A percentile compares a stretch with the other conserved stretches of the same genome.
phyloP scores from a whole-genome alignment of 257 asterid species.

The Rhazya stricta region DNA sequence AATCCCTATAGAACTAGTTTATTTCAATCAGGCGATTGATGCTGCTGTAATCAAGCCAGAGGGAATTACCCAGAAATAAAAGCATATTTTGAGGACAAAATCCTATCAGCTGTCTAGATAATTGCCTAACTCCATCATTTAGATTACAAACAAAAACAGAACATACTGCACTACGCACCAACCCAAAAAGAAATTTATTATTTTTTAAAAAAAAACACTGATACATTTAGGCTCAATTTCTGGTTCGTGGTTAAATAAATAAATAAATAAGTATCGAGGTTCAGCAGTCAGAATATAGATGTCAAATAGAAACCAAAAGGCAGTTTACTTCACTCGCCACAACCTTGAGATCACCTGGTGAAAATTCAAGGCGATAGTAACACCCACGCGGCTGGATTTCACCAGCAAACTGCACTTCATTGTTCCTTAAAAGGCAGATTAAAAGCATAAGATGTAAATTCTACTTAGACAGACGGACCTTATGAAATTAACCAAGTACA shows the following conservation, averaged over 20 bases:
- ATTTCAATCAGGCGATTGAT: not conserved
- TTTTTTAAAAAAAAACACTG: too few relatives aligned
- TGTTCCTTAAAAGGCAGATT: slow-evolving; percentile 49
- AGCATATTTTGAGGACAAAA: not conserved
- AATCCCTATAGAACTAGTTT: not conserved
- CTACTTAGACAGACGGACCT: not conserved
- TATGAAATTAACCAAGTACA: not conserved
- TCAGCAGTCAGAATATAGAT: not conserved
- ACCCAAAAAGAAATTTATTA: too few relatives aligned
- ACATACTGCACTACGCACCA: not conserved
- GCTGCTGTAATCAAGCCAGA: not conserved
- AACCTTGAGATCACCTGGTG: slow-evolving; percentile 81
- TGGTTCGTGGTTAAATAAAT: too few relatives aligned
- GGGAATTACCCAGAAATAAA: not conserved
- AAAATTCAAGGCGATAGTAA: slow-evolving; percentile 47
- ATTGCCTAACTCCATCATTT: not conserved
- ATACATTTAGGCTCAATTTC: too few relatives aligned
- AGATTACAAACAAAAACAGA: not conserved
- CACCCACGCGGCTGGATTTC: slow-evolving; percentile 94
- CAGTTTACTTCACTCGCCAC: slow-evolving; percentile 14
- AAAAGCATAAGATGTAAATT: slow-evolving; percentile 19
- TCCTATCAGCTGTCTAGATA: not conserved
- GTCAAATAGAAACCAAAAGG: not conserved
- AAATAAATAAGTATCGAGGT: not conserved
- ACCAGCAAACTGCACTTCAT: slow-evolving; percentile 94